A percentile compares a stretch with the other conserved stretches of the same genome.
These are phyloP conservation scores for Pseudohalonectria lignicola DNA, from an alignment of 2,329 filamentous ascomycete species.

Conservation along the genomic window DNA sequence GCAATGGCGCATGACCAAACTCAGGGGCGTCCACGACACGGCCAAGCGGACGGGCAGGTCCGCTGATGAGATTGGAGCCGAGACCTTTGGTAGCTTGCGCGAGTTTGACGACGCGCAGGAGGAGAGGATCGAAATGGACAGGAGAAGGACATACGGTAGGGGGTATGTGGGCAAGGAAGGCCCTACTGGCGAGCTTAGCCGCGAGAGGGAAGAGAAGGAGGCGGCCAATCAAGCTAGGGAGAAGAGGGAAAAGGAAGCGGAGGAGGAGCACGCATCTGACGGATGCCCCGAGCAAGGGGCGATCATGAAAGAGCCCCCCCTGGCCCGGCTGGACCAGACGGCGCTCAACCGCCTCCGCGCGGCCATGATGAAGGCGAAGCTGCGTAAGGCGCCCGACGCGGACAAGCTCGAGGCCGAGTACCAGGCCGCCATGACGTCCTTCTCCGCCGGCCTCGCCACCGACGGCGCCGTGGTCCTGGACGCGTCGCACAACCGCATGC, in stretches of 20 bases:
- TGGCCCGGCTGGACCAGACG: slow-evolving; percentile 58
- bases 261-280: not conserved
- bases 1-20: slow-evolving; percentile 92
- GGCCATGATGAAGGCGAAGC: slow-evolving; percentile 90
- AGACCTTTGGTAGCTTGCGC: slow-evolving; percentile 69
- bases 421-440: slow-evolving; percentile 58
- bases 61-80: slow-evolving; percentile 72
- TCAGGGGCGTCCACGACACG: slow-evolving; percentile 72
- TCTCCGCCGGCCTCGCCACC: slow-evolving; percentile 25
- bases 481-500: slow-evolving; percentile 80
- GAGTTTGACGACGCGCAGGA: slow-evolving; percentile 90
- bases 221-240: slow-evolving; percentile 15
- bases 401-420: slow-evolving; percentile 74
- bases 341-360: slow-evolving; percentile 82
- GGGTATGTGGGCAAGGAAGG: slow-evolving; percentile 79
- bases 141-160: slow-evolving; percentile 70
- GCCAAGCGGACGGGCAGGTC: slow-evolving; percentile 62
- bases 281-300: slow-evolving; percentile 35
- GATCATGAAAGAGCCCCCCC: slow-evolving; percentile 40
- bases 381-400: slow-evolving; percentile 66
- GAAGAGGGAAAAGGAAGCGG: slow-evolving; percentile 15
- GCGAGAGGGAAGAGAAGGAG: slow-evolving; percentile 44
- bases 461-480: slow-evolving; percentile 68
- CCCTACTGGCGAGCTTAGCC: slow-evolving; percentile 76
- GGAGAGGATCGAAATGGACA: slow-evolving; percentile 82